phyloP scores from a whole-genome alignment of 805 yeast species.

The Kodamaea neixiangensis region DNA sequence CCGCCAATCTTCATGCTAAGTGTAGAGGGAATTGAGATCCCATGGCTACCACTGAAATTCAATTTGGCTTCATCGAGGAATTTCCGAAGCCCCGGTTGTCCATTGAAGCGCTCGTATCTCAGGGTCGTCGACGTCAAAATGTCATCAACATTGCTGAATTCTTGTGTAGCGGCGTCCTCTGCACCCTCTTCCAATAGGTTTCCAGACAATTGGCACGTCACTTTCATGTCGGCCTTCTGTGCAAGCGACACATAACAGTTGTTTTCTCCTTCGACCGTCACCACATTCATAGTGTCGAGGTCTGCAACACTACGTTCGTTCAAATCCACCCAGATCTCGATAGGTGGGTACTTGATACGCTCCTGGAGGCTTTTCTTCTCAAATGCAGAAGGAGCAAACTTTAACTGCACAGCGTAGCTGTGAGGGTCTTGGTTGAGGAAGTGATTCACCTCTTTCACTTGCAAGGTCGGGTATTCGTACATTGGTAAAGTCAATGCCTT shows the following conservation, averaged over 20 bases:
- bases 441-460: conserved; percentile 23
- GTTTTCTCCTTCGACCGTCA: conserved; percentile 49
- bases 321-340: conserved; percentile 57
- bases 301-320: conserved; percentile 38
- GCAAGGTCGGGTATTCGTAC: conserved; percentile 15
- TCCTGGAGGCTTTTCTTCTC: conserved; percentile 11
- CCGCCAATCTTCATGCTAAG: conserved; percentile 43
- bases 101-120: conserved; percentile 29
- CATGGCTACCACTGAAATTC: conserved; percentile 40
- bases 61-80: conserved; percentile 41
- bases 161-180: not conserved
- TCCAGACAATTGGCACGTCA: conserved; percentile 42
- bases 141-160: conserved; percentile 8
- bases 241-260: conserved; percentile 47
- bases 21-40: conserved; percentile 38
- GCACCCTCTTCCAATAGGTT: conserved; percentile 23
- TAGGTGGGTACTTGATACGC: conserved; percentile 47
- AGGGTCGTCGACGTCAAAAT: conserved; percentile 23
- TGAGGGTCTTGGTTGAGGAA: conserved; percentile 27
- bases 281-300: conserved; percentile 40
- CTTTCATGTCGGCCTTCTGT: conserved; percentile 44
- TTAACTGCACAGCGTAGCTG: conserved; percentile 38
- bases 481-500: conserved; percentile 32
- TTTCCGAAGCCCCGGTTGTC: conserved; percentile 45
- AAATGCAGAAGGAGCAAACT: conserved; percentile 48